A percentile compares a stretch with the other conserved stretches of the same genome.
phyloP scores from a whole-genome alignment of 2,329 filamentous ascomycete species.

The Aspergillus sclerotialis region DNA sequence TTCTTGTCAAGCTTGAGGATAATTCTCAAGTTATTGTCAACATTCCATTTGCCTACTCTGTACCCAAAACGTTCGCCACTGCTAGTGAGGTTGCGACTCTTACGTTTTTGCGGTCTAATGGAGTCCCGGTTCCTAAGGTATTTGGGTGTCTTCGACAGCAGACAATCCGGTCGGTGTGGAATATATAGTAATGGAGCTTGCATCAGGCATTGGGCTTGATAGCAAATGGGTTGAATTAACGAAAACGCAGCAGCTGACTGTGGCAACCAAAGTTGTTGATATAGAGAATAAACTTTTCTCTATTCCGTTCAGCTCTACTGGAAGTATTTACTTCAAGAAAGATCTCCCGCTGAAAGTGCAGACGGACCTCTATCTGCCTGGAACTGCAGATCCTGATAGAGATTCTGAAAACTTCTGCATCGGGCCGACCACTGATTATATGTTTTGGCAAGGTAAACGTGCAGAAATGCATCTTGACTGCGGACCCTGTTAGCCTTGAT shows the following conservation, averaged over 20 bases:
- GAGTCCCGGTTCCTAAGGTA: conserved; percentile 13
- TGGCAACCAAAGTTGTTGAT: conserved; percentile 13
- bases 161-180: conserved; percentile 19
- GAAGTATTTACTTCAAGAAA: conserved; percentile 14
- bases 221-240: conserved; percentile 14
- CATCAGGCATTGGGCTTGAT: conserved; percentile 11
- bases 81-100: conserved; percentile 19
- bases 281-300: conserved; percentile 14
- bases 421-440: conserved; percentile 9
- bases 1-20: conserved; percentile 16
- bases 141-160: conserved; percentile 14
- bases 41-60: conserved; percentile 14
- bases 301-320: conserved; percentile 11
- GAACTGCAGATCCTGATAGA: not conserved
- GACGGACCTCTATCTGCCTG: not conserved
- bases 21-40: conserved; percentile 14
- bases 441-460: conserved; percentile 8
- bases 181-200: conserved; percentile 19
- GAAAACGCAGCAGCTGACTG: conserved; percentile 8
- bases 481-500: conserved; percentile 12
- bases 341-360: conserved; percentile 3
- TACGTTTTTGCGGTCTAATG: conserved; percentile 14
- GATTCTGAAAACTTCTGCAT: conserved; percentile 7
- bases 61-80: conserved; percentile 12
- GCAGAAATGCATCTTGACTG: conserved; percentile 5